phyloP scores from a whole-genome alignment of 2,329 filamentous ascomycete species.

The Alternaria solani region DNA sequence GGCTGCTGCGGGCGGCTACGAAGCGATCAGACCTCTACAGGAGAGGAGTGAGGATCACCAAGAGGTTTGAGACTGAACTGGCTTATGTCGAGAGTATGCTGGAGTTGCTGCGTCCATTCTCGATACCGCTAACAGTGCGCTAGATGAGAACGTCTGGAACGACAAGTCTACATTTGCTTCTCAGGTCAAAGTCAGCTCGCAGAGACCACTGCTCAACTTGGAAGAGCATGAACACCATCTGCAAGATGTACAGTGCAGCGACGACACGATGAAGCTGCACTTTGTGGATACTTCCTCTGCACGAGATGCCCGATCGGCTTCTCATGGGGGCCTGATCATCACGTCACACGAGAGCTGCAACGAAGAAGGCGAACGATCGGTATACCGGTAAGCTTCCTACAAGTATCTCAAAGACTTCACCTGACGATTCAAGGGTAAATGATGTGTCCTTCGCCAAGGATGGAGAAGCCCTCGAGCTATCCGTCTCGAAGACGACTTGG shows the following conservation, averaged over 20 bases:
- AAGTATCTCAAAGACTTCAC: background rate
- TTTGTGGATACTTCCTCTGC: constrained; percentile 39
- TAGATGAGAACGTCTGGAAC: constrained; percentile 36
- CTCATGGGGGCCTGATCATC: constrained; percentile 43
- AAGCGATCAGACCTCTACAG: constrained; percentile 35
- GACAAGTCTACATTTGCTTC: constrained; percentile 45
- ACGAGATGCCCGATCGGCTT: constrained; percentile 38
- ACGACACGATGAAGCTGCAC: constrained; percentile 37
- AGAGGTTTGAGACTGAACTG: constrained; percentile 39
- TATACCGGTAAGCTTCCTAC: constrained; percentile 39
- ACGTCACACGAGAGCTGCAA: constrained; percentile 51
- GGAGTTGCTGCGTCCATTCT: background rate
- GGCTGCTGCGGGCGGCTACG: constrained; percentile 45
- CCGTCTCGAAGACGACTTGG: constrained; percentile 34
- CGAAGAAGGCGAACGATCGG: constrained; percentile 45
- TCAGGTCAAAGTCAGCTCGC: constrained; percentile 42
- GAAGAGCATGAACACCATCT: constrained; percentile 51
- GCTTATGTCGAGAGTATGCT: constrained; percentile 47
- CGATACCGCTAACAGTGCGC: constrained; percentile 5
- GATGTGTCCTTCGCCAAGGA: constrained; percentile 32
- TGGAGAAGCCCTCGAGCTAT: constrained; percentile 36
- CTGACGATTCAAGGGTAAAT: constrained; percentile 29
- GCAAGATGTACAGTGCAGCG: constrained; percentile 38
- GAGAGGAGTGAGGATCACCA: constrained; percentile 36
- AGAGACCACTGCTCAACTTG: constrained; percentile 43